Base-by-base conservation (phyloP, 2,329 filamentous ascomycete genomes). In the Fusarium transvaalense region DNA sequence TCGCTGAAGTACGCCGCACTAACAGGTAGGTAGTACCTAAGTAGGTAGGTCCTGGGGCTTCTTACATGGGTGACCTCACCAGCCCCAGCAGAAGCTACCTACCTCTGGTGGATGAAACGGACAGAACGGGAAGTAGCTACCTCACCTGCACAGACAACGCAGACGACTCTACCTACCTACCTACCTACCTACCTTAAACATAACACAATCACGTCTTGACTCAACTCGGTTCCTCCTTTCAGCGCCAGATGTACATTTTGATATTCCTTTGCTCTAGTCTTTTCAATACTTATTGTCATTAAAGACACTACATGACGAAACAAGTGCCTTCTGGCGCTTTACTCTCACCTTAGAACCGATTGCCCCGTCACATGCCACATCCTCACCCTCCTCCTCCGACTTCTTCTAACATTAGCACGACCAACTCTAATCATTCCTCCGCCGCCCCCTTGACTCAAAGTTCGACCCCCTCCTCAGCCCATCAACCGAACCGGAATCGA, bases 381-480 rank as follows among this genome's bases (percentile, higher is more conserved):
- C 79, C 83, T 74, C 78, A 81, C 84, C 85, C 81, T 71, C 79
- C 81, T 79, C 79, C 83, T 74, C 78, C 81, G 76, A 78, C 79
- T 79, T 76, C 85, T 79, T 77, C 83, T 75, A 82, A 78, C 82
- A 80, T 81, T 74, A 78, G 77, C 70, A 66, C 79, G 25, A 78
- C 82, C 83, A 77, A 79, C 81, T 76, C 25, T 27, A 39, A 51
- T 25, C 79, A 78, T 72, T 63, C 68, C 46, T 70, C 66, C 55
- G 56, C 69, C 56, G 41, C 13, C 39, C 37, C 39, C 39, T 48
- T 43, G 32, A 46, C 59, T 51, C 29, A 61, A 37, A 50, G 38
- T 41, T 60, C 52, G 46, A 64, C 57, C 55, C 51, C 67, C 66
- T 71, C 71, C 69, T 68, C 66, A 66, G 64, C 48, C 63, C 57